Base-by-base conservation (phyloP, 2,329 filamentous ascomycete genomes). In the Monosporascus sp. region DNA sequence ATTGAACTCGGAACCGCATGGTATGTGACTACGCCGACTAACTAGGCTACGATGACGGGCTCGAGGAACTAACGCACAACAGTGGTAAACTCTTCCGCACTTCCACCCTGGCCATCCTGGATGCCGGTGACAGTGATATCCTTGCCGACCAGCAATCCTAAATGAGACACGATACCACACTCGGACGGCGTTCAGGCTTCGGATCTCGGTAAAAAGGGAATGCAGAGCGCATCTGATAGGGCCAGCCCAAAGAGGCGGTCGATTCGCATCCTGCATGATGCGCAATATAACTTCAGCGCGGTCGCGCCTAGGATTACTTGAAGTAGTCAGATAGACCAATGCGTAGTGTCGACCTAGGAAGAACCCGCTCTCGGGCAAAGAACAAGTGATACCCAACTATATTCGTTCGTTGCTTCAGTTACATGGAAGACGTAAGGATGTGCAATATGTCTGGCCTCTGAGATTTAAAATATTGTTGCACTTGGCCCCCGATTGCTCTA, bases 101-200 rank as follows among this genome's bases (percentile, higher is more conserved):
- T 86, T 93, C 90, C 66, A 96, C 92, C 78, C 95, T 99, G 89
- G 87, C 92, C 68, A 88, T 97, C 73, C 81, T 97, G 65, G 94
- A 99, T 78, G 91, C 92, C 74, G 94, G 93, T 86, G 89, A 97
- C 86, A 96, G 91, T 66, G 94, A 99, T 78, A 99, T 99, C 77
- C 85, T 99, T 69, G 87, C 81, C 78, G 86, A 90, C 76, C 85
- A 86, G 74, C 75, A 80, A 71, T 78, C 81, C 69, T 88, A 86
- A 77, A 59, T 60, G 38, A 59, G 50, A 60, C 54, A 56, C 51
- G 54, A 52, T 57, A 66, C 61, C 47, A 22, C 51, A 49, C 51
- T 50, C 48, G 55, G 51, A 64, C 55, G 66, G 65, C 64, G 64
- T 68, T 64, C 58, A 60, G 66, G 60, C 60, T 60, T 56, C 59